Evolutionary conservation across 2,329 filamentous ascomycete genomes (phyloP).

Genomic region (Pseudocercospora eumusae): DNA sequence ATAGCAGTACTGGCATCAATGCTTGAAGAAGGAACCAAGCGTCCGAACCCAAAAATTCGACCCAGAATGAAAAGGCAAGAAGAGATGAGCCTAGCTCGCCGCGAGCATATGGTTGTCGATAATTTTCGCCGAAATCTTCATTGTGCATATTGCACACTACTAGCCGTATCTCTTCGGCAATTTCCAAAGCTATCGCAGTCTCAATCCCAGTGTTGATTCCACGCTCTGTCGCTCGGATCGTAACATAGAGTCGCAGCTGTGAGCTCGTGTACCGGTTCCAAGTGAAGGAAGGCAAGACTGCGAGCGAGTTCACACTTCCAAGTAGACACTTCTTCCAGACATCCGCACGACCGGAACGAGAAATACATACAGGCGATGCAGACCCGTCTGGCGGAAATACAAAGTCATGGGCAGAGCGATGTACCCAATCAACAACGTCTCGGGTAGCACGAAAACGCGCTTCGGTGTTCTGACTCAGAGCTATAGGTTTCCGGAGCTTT

Average conservation of each 20-base stretch:
- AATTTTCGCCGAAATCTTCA: no score
- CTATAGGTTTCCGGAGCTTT: not conserved
- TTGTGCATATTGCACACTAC: not conserved
- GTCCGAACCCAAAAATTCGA: rapidly evolving
- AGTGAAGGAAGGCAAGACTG: not conserved
- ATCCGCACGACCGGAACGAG: not conserved
- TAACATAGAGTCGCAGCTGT: no score
- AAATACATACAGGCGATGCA: not conserved
- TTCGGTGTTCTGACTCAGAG: not conserved
- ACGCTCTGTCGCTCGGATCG: no score
- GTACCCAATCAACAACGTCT: not conserved
- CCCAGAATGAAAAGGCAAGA: not conserved
- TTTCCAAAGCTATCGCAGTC: not conserved
- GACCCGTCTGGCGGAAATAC: not conserved
- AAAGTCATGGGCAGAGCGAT: conserved; percentile 11
- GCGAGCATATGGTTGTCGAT: not conserved
- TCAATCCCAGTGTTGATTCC: no score
- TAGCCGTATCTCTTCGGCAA: not conserved
- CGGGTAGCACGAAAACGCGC: not conserved
- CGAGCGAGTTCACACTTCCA: not conserved
- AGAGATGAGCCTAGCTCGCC: not conserved
- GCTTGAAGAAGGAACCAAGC: not conserved
- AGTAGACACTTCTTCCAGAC: not conserved
- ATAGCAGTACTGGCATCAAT: not conserved
- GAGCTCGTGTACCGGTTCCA: no score